Conservation (phyloP, 139 green algal species). For the Pseudopediastrum boryanum region DNA sequence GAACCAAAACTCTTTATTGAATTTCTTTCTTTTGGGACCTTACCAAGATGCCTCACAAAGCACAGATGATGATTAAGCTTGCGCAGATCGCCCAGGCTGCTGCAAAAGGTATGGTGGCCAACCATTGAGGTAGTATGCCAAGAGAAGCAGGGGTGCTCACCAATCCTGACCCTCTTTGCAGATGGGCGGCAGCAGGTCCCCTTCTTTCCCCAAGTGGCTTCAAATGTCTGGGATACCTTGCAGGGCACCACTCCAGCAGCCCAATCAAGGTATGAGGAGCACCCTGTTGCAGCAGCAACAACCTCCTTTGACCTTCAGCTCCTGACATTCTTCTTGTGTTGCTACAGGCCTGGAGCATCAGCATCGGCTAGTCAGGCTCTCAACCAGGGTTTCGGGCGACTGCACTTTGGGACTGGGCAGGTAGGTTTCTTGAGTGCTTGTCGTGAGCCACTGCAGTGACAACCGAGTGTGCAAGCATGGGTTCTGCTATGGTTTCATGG, state of each 20-base stretch:
- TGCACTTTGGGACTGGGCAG: too few relatives aligned
- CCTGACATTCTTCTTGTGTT: too few relatives aligned
- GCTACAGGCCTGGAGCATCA: too few relatives aligned
- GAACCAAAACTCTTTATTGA: too few relatives aligned
- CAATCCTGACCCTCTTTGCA: neutral
- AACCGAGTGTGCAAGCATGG: too few relatives aligned
- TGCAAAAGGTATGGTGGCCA: neutral
- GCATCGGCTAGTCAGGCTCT: too few relatives aligned
- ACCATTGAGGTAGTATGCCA: neutral
- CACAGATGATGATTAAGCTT: constrained; percentile 29
- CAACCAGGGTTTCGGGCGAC: too few relatives aligned
- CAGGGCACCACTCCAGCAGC: neutral
- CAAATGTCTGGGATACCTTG: constrained; percentile 32
- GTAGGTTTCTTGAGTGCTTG: too few relatives aligned
- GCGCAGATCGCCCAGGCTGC: constrained; percentile 22
- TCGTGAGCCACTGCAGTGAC: too few relatives aligned
- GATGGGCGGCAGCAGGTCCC: constrained; percentile 23
- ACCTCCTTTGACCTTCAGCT: too few relatives aligned
- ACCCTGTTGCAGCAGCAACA: constrained; percentile 8
- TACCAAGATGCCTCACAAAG: constrained; percentile 29
- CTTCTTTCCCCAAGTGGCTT: constrained; percentile 23
- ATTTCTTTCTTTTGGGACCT: too few relatives aligned
- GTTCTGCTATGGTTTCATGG: too few relatives aligned
- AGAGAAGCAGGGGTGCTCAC: neutral
- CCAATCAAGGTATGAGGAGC: neutral